A percentile compares a stretch with the other conserved stretches of the same genome.
These are phyloP conservation scores for Trametes meyenii DNA, from an alignment of 768 basidiomycete species.

Conservation along the genomic window DNA sequence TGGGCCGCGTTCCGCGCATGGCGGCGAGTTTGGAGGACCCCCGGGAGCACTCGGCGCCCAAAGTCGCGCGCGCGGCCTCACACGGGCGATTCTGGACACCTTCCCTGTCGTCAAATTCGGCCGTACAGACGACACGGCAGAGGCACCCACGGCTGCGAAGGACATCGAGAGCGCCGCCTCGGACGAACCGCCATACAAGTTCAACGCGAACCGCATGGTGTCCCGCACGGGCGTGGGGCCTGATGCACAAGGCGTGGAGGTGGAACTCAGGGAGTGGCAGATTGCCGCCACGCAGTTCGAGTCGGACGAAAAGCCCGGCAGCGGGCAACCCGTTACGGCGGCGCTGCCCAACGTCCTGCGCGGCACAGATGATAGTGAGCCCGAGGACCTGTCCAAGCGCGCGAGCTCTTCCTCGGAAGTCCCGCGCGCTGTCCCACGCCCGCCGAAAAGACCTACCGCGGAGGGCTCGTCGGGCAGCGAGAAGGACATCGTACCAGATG, in stretches of 20 bases:
- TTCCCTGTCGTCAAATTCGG: constrained; percentile 94
- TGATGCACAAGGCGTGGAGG: constrained; percentile 6
- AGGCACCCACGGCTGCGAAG: constrained; percentile 24
- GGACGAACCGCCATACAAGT: constrained; percentile 1
- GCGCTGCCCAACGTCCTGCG: constrained; percentile 4
- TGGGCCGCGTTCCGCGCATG: constrained; percentile 62
- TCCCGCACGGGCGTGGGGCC: not conserved
- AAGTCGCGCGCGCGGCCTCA: constrained; percentile 81
- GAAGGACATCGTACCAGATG: constrained; percentile 56
- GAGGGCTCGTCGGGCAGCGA: constrained; percentile 12
- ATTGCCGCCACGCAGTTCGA: not conserved
- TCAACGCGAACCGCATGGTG: not conserved
- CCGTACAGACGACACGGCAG: constrained; percentile 21
- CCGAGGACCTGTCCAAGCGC: constrained; percentile 7
- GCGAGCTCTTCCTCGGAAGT: constrained; percentile 14
- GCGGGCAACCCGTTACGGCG: not conserved
- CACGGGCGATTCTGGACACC: constrained; percentile 92
- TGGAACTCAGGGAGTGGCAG: constrained; percentile 18
- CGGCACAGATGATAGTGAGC: not conserved
- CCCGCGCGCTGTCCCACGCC: constrained; percentile 15
- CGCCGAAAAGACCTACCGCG: constrained; percentile 20
- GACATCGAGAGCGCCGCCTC: constrained; percentile 35
- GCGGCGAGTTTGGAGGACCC: constrained; percentile 28
- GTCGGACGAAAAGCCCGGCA: constrained; percentile 2
- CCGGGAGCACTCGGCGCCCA: constrained; percentile 44